A percentile compares a stretch with the other conserved stretches of the same genome.
These are phyloP conservation scores for Neurospora sp. DNA, from an alignment of 495 filamentous ascomycete species.

Conservation along the genomic window DNA sequence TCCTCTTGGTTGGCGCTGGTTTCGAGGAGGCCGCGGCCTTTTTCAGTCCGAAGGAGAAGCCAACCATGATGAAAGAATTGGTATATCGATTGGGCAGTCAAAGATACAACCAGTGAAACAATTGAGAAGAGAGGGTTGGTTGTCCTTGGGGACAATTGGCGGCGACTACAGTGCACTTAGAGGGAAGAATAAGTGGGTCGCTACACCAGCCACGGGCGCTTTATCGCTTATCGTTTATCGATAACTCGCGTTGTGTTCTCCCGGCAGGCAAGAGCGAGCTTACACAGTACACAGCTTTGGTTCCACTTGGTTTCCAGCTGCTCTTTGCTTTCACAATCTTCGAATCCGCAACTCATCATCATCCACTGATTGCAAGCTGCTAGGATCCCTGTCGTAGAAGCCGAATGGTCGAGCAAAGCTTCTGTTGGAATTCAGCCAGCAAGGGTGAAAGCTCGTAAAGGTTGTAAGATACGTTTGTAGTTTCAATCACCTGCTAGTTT, in stretches of 20 bases:
- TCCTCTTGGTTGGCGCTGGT: slow-evolving; percentile 8
- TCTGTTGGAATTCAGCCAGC: neutral
- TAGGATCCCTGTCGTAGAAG: neutral
- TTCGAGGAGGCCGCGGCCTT: slow-evolving; percentile 7
- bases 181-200: neutral
- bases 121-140: neutral
- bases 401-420: neutral
- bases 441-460: neutral
- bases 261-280: neutral
- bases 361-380: neutral
- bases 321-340: neutral
- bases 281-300: neutral
- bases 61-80: slow-evolving; percentile 20
- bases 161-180: neutral
- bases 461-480: neutral
- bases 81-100: neutral
- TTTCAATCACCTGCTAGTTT: neutral
- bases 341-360: neutral
- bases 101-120: neutral
- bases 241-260: neutral
- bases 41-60: slow-evolving; percentile 33
- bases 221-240: neutral
- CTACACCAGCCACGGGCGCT: neutral
- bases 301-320: neutral
- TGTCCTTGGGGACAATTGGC: neutral